A percentile compares a stretch with the other conserved stretches of the same genome.
These are phyloP conservation scores for Ogataea salicorniae DNA, from an alignment of 805 yeast genomes.

Conservation along the genomic window DNA sequence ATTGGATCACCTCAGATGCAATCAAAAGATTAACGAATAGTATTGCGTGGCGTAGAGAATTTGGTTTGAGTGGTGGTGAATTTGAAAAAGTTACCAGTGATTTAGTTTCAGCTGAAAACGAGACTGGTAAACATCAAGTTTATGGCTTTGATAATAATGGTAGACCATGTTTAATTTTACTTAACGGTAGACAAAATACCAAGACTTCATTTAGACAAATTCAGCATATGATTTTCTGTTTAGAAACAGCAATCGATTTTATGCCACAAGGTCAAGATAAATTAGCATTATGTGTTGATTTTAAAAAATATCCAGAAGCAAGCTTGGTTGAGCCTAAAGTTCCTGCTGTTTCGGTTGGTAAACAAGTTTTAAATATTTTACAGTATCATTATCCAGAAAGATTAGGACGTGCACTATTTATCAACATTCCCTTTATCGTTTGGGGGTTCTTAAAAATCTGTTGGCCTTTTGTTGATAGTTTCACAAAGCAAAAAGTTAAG, in stretches of 20 bases:
- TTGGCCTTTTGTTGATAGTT: slow-evolving; percentile 94
- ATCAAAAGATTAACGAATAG: slow-evolving; percentile 70
- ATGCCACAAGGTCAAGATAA: slow-evolving; percentile 98
- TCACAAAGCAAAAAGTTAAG: slow-evolving; percentile 88
- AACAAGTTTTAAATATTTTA: slow-evolving; percentile 83
- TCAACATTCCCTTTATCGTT: slow-evolving; percentile 92
- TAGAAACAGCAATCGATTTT: slow-evolving; percentile 85
- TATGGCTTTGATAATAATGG: slow-evolving; percentile 84
- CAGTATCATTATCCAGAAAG: slow-evolving; percentile 98
- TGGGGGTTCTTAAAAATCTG: slow-evolving; percentile 90
- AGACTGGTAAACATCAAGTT: slow-evolving; percentile 86
- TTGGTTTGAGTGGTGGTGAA: slow-evolving; percentile 58
- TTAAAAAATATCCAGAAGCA: slow-evolving; percentile 67
- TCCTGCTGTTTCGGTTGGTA: slow-evolving; percentile 82
- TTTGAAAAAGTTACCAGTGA: slow-evolving; percentile 47
- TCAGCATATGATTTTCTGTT: slow-evolving; percentile 87
- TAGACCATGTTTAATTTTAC: slow-evolving; percentile 88
- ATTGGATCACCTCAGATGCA: slow-evolving; percentile 72
- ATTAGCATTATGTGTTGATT: slow-evolving; percentile 85
- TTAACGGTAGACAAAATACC: slow-evolving; percentile 97
- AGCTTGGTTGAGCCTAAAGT: slow-evolving; percentile 34
- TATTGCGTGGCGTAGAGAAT: slow-evolving; percentile 89
- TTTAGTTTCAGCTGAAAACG: slow-evolving; percentile 61
- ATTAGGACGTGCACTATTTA: slow-evolving; percentile 83
- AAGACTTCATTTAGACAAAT: slow-evolving; percentile 85